A percentile compares a stretch with the other conserved stretches of the same genome.
phyloP scores from a whole-genome alignment of 2,329 filamentous ascomycete genomes.

The Aspergillus flavus region DNA sequence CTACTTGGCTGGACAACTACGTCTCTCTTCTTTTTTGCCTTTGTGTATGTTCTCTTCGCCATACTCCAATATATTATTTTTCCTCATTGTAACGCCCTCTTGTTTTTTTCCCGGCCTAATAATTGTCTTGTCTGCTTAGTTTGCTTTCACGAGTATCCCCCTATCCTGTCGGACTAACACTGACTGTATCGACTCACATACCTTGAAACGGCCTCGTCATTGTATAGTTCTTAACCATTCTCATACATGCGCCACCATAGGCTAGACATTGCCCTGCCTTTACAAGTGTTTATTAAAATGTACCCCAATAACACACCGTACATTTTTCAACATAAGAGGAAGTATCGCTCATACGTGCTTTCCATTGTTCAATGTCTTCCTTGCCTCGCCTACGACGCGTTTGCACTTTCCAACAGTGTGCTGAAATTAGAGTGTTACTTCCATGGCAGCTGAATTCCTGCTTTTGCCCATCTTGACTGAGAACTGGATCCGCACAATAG shows the following conservation, averaged over 20 bases:
- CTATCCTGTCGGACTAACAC: no score
- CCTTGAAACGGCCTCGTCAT: no score
- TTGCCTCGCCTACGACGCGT: neutral
- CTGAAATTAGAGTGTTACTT: neutral
- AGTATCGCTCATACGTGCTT: neutral
- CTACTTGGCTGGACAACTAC: constrained; percentile 42
- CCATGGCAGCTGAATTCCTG: neutral
- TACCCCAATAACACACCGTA: no score
- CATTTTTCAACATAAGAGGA: neutral
- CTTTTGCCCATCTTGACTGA: neutral
- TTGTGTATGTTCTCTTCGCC: neutral
- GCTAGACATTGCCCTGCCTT: neutral
- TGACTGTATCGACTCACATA: no score
- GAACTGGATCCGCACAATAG: neutral
- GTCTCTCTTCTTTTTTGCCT: constrained; percentile 28
- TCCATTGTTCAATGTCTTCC: neutral
- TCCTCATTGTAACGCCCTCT: no score
- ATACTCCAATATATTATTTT: no score
- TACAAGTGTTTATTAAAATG: neutral
- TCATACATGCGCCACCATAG: neutral
- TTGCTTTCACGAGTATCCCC: no score
- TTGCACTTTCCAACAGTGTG: neutral
- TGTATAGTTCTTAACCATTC: no score
- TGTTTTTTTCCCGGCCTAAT: no score
- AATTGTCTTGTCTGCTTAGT: no score